Percentiles rank a stretch among this genome's conserved stretches.
Evolutionary conservation across 805 yeast species (phyloP).

Genomic region (Ogataea methylovora): DNA sequence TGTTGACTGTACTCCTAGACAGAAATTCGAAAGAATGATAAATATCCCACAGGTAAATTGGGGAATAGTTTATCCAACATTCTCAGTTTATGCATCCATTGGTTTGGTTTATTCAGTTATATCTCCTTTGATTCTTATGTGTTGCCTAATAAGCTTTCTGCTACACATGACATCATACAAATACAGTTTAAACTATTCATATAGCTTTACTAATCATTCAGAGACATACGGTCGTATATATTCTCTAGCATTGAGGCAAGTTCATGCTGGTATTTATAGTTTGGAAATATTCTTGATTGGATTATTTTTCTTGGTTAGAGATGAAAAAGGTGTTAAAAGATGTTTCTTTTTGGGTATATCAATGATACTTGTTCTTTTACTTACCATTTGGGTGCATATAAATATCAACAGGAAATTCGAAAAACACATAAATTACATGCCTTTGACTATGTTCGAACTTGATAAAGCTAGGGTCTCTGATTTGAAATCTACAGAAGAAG

Average conservation of each 20-base stretch:
- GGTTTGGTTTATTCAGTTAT: conserved; percentile 73
- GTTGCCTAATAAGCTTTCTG: conserved; percentile 48
- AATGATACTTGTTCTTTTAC: conserved; percentile 42
- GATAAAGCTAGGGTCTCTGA: too few relatives aligned
- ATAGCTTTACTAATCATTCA: conserved; percentile 40
- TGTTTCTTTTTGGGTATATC: conserved; percentile 37
- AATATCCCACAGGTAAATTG: conserved; percentile 42
- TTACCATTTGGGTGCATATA: conserved; percentile 52
- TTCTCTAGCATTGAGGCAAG: conserved; percentile 66
- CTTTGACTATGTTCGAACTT: too few relatives aligned
- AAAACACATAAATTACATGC: conserved; percentile 28
- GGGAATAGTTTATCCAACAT: conserved; percentile 76
- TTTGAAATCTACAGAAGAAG: background rate
- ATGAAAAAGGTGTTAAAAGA: conserved; percentile 39
- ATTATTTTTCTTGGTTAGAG: conserved; percentile 54
- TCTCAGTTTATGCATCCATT: conserved; percentile 70
- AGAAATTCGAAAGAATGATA: conserved; percentile 37
- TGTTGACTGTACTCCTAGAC: conserved; percentile 55
- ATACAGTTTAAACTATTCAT: conserved; percentile 56
- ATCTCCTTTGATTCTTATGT: conserved; percentile 67
- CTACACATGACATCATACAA: conserved; percentile 60
- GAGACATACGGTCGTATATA: conserved; percentile 68
- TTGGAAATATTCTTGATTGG: conserved; percentile 76
- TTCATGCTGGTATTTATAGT: conserved; percentile 77
- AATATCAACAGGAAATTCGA: conserved; percentile 38